These are phyloP conservation scores for Trichoderma endophyticum DNA, from an alignment of 2,329 filamentous ascomycete genomes.

Conservation along the genomic window DNA sequence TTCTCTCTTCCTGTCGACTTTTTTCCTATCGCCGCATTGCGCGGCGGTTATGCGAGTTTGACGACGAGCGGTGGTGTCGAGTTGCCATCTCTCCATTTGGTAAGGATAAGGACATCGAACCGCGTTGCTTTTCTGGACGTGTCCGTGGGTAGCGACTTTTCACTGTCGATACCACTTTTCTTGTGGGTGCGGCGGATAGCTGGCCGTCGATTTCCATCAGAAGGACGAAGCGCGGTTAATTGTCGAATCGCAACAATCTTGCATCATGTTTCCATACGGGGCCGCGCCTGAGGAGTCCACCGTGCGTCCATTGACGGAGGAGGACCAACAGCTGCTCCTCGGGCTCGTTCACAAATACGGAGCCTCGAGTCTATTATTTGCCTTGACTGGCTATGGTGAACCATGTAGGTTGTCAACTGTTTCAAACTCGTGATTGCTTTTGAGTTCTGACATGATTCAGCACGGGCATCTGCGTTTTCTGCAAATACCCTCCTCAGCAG, in stretches of 20 bases:
- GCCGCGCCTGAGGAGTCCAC: constrained; percentile 33
- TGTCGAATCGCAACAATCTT: neutral
- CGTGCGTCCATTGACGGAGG: constrained; percentile 37
- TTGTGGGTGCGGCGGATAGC: neutral
- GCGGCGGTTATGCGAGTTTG: constrained; percentile 13
- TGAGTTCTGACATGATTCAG: constrained; percentile 24
- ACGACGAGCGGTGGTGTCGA: constrained; percentile 1
- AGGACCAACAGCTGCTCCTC: constrained; percentile 38
- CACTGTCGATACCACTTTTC: neutral
- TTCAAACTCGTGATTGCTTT: neutral
- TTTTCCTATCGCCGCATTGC: constrained; percentile 4
- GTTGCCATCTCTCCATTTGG: neutral
- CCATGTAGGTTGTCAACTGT: constrained; percentile 33
- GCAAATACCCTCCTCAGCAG: constrained; percentile 40
- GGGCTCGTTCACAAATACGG: constrained; percentile 39
- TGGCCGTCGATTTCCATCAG: constrained; percentile 18
- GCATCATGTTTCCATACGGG: constrained; percentile 35
- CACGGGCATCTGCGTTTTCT: constrained; percentile 40
- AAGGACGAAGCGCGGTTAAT: constrained; percentile 8
- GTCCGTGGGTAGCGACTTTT: neutral
- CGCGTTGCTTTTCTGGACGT: constrained; percentile 5
- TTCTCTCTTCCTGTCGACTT: neutral
- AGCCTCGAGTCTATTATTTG: constrained; percentile 36
- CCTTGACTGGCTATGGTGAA: constrained; percentile 35
- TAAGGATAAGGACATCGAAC: neutral